Percentiles rank a stretch among this genome's conserved stretches.
These are phyloP conservation scores for Monilinia polystroma DNA, from an alignment of 2,329 filamentous ascomycete species.

Conservation along the genomic window DNA sequence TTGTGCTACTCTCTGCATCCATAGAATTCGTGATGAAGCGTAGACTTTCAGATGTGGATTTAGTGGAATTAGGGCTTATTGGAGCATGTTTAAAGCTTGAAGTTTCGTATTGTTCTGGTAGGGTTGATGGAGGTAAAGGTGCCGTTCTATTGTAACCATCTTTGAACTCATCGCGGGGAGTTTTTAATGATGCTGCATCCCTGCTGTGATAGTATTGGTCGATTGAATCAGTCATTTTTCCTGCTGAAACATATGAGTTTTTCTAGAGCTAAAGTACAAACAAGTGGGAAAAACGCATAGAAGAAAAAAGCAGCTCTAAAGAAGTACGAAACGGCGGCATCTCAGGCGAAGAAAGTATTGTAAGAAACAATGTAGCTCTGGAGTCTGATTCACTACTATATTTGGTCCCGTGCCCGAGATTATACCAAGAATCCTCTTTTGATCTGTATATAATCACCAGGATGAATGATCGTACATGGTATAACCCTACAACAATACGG, in stretches of 20 bases:
- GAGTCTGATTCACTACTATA: not conserved
- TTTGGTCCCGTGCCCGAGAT: too few relatives aligned
- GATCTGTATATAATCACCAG: too few relatives aligned
- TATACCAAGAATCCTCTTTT: too few relatives aligned
- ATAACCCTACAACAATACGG: too few relatives aligned
- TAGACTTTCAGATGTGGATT: not conserved
- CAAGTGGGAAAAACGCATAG: not conserved
- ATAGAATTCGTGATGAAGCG: constrained; percentile 1
- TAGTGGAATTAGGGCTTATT: constrained; percentile 1
- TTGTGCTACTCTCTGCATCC: constrained; percentile 11
- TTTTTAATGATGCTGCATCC: not conserved
- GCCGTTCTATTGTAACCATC: constrained; percentile 10
- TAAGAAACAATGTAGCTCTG: not conserved
- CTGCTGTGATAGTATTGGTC: not conserved
- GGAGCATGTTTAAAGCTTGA: not conserved
- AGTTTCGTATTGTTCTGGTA: not conserved
- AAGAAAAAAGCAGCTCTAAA: not conserved
- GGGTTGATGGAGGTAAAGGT: not conserved
- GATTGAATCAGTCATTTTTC: constrained; percentile 7
- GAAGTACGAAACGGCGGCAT: not conserved
- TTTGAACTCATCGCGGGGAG: not conserved
- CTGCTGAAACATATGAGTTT: not conserved
- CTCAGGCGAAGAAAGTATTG: not conserved
- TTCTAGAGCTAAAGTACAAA: not conserved
- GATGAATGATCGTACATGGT: too few relatives aligned